A percentile compares a stretch with the other conserved stretches of the same genome.
These are phyloP conservation scores for Solanum sejunctum DNA, from an alignment of 257 asterid genomes.

Conservation along the genomic window DNA sequence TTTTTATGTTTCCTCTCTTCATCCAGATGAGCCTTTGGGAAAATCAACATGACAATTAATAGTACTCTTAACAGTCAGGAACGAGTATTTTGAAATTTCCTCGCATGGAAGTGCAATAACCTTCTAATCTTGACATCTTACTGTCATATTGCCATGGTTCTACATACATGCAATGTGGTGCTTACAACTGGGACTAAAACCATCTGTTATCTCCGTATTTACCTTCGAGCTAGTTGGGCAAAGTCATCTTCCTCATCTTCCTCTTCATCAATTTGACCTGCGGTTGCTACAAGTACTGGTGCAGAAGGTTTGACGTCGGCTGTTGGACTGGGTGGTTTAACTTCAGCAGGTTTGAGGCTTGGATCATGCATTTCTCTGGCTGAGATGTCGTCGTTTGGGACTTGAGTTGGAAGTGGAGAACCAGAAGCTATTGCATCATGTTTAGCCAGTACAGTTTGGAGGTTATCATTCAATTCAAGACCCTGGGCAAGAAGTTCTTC, in stretches of 20 bases:
- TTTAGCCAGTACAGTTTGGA: slow-evolving; percentile 58
- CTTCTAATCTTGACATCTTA: neutral
- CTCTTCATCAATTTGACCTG: slow-evolving; percentile 33
- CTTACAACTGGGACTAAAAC: neutral
- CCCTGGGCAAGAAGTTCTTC: slow-evolving; percentile 86
- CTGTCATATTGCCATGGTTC: neutral
- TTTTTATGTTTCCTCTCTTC: neutral
- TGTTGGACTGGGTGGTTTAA: neutral
- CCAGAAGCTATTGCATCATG: slow-evolving; percentile 88
- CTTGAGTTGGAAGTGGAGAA: slow-evolving; percentile 34
- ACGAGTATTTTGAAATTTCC: neutral
- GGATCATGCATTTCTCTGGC: slow-evolving; percentile 21
- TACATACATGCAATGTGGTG: neutral
- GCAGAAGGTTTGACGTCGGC: slow-evolving; percentile 23
- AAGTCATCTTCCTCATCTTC: slow-evolving; percentile 96
- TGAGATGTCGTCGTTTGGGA: neutral
- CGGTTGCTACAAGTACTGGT: slow-evolving; percentile 17
- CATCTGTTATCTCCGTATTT: neutral
- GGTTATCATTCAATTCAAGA: slow-evolving; percentile 70
- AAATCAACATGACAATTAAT: neutral
- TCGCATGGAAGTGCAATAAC: neutral
- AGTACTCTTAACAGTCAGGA: neutral
- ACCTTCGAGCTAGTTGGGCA: slow-evolving; percentile 92
- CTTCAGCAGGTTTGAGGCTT: slow-evolving; percentile 10
- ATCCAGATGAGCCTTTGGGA: neutral